phyloP scores from a whole-genome alignment of 345 rosid species.

The Pugionium dolabratum region DNA sequence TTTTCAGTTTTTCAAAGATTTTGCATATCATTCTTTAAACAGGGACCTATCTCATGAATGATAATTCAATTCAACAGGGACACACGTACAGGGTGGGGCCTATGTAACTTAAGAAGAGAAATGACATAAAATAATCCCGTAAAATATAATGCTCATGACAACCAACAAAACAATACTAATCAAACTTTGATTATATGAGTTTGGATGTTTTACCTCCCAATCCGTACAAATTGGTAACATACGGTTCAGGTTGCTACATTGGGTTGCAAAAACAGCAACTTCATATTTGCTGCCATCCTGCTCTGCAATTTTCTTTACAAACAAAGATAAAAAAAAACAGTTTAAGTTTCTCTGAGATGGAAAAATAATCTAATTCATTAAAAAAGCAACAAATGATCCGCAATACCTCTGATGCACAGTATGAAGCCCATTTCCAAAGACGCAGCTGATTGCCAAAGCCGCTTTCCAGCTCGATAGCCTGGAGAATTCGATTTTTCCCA shows the following conservation, averaged over 20 bases:
- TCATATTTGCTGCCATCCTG: slow-evolving; percentile 82
- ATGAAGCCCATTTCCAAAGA: slow-evolving; percentile 98
- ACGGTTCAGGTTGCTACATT: slow-evolving; percentile 84
- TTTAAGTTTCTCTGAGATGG: background rate
- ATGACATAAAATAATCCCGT: slow-evolving; percentile 11
- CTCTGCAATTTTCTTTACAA: slow-evolving; percentile 82
- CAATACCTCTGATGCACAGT: slow-evolving; percentile 85
- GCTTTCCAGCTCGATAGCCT: slow-evolving; percentile 91
- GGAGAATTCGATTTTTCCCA: slow-evolving; percentile 75
- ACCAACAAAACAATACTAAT: slow-evolving; percentile 13
- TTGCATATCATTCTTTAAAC: slow-evolving; percentile 1
- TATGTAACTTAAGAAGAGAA: background rate
- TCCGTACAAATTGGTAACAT: slow-evolving; percentile 87
- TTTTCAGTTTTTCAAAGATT: slow-evolving; percentile 4
- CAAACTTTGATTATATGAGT: slow-evolving; percentile 5
- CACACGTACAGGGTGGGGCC: slow-evolving; percentile 19
- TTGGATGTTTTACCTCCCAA: slow-evolving; percentile 78
- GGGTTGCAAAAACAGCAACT: slow-evolving; percentile 84
- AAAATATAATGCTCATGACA: slow-evolving; percentile 8
- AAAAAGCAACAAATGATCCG: slow-evolving; percentile 16
- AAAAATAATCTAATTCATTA: background rate
- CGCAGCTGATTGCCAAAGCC: slow-evolving; percentile 86
- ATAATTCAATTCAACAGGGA: slow-evolving; percentile 10
- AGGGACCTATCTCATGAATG: slow-evolving; percentile 11
- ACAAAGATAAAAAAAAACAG: background rate